Evolutionary conservation across 1,139 yeast genomes (phyloP).

Genomic region (Chernovozyma aurita): DNA sequence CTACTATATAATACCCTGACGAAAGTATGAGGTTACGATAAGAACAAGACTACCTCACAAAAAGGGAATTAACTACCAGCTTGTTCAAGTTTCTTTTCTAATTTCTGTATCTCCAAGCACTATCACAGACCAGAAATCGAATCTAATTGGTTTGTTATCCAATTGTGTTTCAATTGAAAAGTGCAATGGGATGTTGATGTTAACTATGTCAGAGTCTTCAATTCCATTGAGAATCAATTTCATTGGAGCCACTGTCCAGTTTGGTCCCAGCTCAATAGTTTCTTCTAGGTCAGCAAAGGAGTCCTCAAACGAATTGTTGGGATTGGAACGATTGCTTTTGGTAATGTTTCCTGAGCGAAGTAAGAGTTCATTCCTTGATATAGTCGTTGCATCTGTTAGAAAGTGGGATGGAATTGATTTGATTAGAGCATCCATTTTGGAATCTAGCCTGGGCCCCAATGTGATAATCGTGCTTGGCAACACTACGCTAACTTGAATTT

Average conservation of each 20-base stretch:
- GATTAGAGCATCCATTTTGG: constrained; percentile 8
- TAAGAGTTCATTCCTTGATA: constrained; percentile 29
- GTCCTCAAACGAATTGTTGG: constrained; percentile 7
- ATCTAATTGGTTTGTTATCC: constrained; percentile 12
- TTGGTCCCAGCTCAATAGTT: constrained; percentile 22
- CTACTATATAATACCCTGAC: too few relatives aligned
- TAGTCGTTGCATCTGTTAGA: constrained; percentile 24
- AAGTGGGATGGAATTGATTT: constrained; percentile 32
- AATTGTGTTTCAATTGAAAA: constrained; percentile 9
- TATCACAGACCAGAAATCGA: constrained; percentile 32
- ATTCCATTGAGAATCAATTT: neutral
- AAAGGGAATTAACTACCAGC: too few relatives aligned
- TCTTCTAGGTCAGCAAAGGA: constrained; percentile 12
- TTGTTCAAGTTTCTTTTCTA: too few relatives aligned
- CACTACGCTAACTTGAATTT: neutral
- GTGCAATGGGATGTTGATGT: constrained; percentile 5
- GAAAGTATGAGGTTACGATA: too few relatives aligned
- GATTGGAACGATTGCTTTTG: neutral
- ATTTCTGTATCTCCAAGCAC: constrained; percentile 9
- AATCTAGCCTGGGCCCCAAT: constrained; percentile 1
- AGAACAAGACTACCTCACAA: too few relatives aligned
- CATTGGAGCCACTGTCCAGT: constrained; percentile 36
- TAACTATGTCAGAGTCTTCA: neutral
- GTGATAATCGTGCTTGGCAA: neutral
- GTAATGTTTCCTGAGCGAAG: constrained; percentile 20